phyloP scores from a whole-genome alignment of 345 rosid species.

The Melaleuca alternifolia region DNA sequence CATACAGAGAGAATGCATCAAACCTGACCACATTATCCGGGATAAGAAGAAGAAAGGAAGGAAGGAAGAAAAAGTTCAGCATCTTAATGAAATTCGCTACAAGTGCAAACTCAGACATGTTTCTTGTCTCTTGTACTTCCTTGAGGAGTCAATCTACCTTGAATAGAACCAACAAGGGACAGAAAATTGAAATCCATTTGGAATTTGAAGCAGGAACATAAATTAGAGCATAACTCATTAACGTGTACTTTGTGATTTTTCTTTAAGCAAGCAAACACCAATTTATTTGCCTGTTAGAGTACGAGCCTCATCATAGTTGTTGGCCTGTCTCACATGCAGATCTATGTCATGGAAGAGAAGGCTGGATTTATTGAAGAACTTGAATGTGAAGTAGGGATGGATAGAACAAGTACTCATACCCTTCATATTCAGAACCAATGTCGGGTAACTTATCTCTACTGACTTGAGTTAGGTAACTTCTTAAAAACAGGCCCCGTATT shows the following conservation, averaged over 20 bases:
- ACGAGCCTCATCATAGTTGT: not conserved
- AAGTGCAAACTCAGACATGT: not conserved
- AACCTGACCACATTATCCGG: not conserved
- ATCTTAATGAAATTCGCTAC: not conserved
- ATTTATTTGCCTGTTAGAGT: not conserved
- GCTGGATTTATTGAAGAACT: not conserved
- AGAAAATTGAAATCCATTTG: not conserved
- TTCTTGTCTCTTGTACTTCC: not conserved
- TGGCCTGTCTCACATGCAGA: not conserved
- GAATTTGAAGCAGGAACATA: not conserved
- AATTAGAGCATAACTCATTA: not conserved
- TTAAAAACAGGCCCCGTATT: constrained; percentile 72
- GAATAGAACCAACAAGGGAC: not conserved
- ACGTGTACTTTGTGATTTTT: not conserved
- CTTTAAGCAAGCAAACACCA: not conserved
- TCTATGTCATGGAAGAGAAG: not conserved
- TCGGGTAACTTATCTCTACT: constrained; percentile 84
- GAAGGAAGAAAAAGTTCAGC: not conserved
- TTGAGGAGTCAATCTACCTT: not conserved
- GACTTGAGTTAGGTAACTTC: constrained; percentile 89
- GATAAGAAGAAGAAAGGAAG: not conserved
- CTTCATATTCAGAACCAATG: constrained; percentile 69
- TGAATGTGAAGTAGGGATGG: not conserved
- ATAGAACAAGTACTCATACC: constrained; percentile 29
- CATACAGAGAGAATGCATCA: not conserved